Base-by-base conservation (phyloP, 2,329 filamentous ascomycete species). In the Phialemonium atrogriseum region DNA sequence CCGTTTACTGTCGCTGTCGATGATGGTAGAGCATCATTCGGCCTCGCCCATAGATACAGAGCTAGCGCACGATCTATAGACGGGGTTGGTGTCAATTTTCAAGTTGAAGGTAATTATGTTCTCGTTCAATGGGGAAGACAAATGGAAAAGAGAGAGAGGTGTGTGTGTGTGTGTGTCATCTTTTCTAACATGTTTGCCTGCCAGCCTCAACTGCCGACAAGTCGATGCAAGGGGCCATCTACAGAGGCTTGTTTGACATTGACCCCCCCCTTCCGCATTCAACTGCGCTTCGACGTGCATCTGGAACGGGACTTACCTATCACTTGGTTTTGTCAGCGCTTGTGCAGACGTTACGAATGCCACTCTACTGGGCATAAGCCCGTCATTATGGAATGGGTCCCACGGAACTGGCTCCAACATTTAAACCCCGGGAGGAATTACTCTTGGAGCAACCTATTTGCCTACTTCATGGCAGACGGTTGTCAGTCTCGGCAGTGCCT, bases 161-260 rank as follows among this genome's bases (percentile, higher is more conserved):
- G n/a, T n/a, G n/a, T n/a, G n/a, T n/a, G n/a, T n/a, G n/a, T n/a
- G n/a, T n/a, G n/a, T n/a, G n/a, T n/a, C n/a, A n/a, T n/a, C n/a
- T n/a, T n/a, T n/a, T n/a, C n/a, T n/a, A n/a, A n/a, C n/a, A n/a
- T n/a, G n/a, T n/a, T n/a, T n/a, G n/a, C 10, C 4, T 28, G 21
- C 8, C 17, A 38, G 34, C 24, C 9, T 28, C 33, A 9, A 40
- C 31, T 3, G 21, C 29, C 18, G 42, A 43, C n/a, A 16, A 10
- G 8, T n/a, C 20, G 6, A 39, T 44, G 38, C 40, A 41, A 17
- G 42, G 40, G 5, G 42, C 42, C 10, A 33, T 43, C 7, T 43
- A 31, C 18, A 16, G 38, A n/a, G 43, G 39, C 4, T 13, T 45
- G n/a, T 43, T 32, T 30, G 29, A 35, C 14, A 30, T 42, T 7